phyloP scores from a whole-genome alignment of 768 basidiomycete genomes.

The Lactarius sp. region DNA sequence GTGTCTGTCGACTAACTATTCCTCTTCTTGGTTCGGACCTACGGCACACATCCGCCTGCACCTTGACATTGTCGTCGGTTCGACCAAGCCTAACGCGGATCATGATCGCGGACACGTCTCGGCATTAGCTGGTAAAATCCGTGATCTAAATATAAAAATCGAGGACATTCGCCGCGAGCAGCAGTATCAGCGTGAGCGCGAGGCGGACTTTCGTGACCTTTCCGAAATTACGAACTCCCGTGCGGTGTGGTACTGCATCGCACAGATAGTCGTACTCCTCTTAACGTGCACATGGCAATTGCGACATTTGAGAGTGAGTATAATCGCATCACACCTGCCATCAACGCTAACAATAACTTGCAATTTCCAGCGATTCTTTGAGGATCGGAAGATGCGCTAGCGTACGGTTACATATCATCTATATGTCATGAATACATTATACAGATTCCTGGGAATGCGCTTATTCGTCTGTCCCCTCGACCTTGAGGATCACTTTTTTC shows the following conservation, averaged over 20 bases:
- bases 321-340: not conserved
- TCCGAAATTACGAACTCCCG: constrained; percentile 88
- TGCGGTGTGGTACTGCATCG: constrained; percentile 91
- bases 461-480: constrained; percentile 32
- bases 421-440: constrained; percentile 15
- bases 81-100: constrained; percentile 79
- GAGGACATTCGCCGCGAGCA: constrained; percentile 93
- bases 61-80: constrained; percentile 90
- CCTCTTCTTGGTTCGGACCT: constrained; percentile 66
- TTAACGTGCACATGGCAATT: constrained; percentile 91
- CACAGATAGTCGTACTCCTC: constrained; percentile 80
- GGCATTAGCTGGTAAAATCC: constrained; percentile 74
- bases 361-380: constrained; percentile 65
- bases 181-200: constrained; percentile 95
- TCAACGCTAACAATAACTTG: not conserved
- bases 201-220: constrained; percentile 81
- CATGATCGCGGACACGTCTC: constrained; percentile 83
- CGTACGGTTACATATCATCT: constrained; percentile 21
- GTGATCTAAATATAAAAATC: constrained; percentile 90
- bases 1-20: constrained; percentile 91
- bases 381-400: constrained; percentile 76
- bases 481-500: constrained; percentile 45
- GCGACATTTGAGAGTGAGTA: constrained; percentile 77
- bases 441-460: constrained; percentile 1
- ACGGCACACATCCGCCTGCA: constrained; percentile 89